These are phyloP conservation scores for Zoysia japonica DNA, from an alignment of 176 grass and related monocot species.

Conservation along the genomic window DNA sequence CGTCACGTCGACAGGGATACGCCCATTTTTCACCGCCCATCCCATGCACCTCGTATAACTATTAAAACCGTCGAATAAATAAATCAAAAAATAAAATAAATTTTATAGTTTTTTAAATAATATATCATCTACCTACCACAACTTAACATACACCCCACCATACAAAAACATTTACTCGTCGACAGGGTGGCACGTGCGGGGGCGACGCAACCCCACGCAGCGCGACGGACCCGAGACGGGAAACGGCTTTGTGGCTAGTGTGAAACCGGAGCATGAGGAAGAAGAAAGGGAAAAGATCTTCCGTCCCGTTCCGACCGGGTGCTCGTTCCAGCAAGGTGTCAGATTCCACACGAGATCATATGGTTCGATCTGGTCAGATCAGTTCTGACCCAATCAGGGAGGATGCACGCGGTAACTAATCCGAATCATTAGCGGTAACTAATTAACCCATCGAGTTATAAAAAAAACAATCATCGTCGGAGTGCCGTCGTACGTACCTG, in stretches of 20 bases:
- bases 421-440: background rate
- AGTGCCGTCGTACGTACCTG: constrained; percentile 21
- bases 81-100: too few relatives aligned
- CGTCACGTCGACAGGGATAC: background rate
- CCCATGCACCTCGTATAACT: too few relatives aligned
- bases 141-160: too few relatives aligned
- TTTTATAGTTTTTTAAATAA: too few relatives aligned
- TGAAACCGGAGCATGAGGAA: background rate
- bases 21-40: too few relatives aligned
- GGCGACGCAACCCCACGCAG: background rate
- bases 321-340: background rate
- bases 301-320: background rate
- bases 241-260: background rate
- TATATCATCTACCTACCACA: too few relatives aligned
- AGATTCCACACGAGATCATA: constrained; percentile 7
- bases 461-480: background rate
- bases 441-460: background rate
- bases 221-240: background rate
- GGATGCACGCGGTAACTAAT: constrained; percentile 1
- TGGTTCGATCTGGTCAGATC: too few relatives aligned
- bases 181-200: constrained; percentile 43
- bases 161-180: too few relatives aligned
- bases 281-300: background rate
- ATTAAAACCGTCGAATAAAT: too few relatives aligned
- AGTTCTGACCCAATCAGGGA: constrained; percentile 17